A percentile compares a stretch with the other conserved stretches of the same genome.
Conservation (phyloP, 2,329 filamentous ascomycete species). For the Colletotrichum horii region DNA sequence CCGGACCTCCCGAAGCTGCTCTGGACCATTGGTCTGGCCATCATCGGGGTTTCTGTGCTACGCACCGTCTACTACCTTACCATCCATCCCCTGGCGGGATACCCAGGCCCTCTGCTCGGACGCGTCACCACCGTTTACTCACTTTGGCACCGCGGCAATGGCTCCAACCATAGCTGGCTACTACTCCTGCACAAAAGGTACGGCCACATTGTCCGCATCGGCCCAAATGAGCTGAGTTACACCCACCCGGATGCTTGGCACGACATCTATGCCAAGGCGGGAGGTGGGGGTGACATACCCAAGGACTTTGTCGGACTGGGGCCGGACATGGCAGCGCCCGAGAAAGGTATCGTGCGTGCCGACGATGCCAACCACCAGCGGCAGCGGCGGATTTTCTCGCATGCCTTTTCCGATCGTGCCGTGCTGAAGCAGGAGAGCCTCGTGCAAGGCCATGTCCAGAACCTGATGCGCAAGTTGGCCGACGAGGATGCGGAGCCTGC, state of each 20-base stretch:
- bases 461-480: slow-evolving; percentile 16
- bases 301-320: slow-evolving; percentile 33
- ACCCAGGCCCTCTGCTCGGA: slow-evolving; percentile 12
- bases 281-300: slow-evolving; percentile 20
- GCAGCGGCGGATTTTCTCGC: slow-evolving; percentile 28
- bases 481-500: not conserved
- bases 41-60: not conserved
- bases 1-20: not conserved
- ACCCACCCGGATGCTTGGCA: slow-evolving; percentile 21
- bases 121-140: slow-evolving; percentile 3
- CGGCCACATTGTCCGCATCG: slow-evolving; percentile 23
- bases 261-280: slow-evolving; percentile 21
- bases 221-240: slow-evolving; percentile 23
- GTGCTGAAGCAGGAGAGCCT: slow-evolving; percentile 34
- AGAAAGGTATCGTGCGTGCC: slow-evolving; percentile 14
- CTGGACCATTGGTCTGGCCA: not conserved
- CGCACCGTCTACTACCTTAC: slow-evolving; percentile 18
- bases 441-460: slow-evolving; percentile 27
- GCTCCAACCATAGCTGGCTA: slow-evolving; percentile 16
- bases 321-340: slow-evolving; percentile 33
- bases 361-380: slow-evolving; percentile 8
- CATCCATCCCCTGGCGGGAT: slow-evolving; percentile 13
- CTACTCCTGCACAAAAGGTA: slow-evolving; percentile 26
- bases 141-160: slow-evolving; percentile 14
- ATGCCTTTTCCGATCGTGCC: slow-evolving; percentile 33